Evolutionary conservation across 192 early-diverging fungal species (phyloP), one percentile per base, ranked within the genome.

Genomic region (Coemansia guatemalensis): DNA sequence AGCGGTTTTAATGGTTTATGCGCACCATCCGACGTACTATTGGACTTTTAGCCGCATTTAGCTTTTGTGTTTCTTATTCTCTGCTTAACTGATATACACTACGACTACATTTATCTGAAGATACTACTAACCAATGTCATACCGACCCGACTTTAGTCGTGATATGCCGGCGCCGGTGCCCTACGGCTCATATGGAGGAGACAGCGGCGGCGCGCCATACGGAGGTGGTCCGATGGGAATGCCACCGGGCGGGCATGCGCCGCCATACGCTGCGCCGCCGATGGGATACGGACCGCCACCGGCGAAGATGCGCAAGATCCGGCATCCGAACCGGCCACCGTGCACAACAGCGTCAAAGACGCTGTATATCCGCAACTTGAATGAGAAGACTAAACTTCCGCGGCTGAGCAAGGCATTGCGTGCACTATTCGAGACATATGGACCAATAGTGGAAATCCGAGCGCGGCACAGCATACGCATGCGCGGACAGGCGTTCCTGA

Each of bases 401-500:
- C 85, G 87, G 83, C 59, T 99, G 53, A 88, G 86, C 53, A 84
- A 81, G n/a, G 84, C 88, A 0, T 80, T 99, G 58, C 81, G 79
- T 25, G 84, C 88, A 21, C 68, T 97, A 47, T 99, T 96, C 60
- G 86, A 88, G 49, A 84, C 86, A 23, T 96, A 89, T 64, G 97
- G 97, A 25, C 73, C 90, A 35, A 84, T 99, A 11, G 57, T 95
- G 1, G 90, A 97, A 51, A 86, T 97, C 11, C 81, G 87, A 17
- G 89, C 88, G 8, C 93, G 92, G 58, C 66, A 73, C 61, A 89
- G 91, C 78, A 84, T 97, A 59, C 82, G 86, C 56, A 88, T 93
- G 85, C 86, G 93, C 59, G 97, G 97, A 18, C 97, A 99, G 69
- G 97, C 95, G 1, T 99, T 96, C 79, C 83, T 99, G 1, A 88